These are phyloP conservation scores for Aspergillus fijiensis DNA, from an alignment of 2,329 filamentous ascomycete genomes.

Conservation along the genomic window DNA sequence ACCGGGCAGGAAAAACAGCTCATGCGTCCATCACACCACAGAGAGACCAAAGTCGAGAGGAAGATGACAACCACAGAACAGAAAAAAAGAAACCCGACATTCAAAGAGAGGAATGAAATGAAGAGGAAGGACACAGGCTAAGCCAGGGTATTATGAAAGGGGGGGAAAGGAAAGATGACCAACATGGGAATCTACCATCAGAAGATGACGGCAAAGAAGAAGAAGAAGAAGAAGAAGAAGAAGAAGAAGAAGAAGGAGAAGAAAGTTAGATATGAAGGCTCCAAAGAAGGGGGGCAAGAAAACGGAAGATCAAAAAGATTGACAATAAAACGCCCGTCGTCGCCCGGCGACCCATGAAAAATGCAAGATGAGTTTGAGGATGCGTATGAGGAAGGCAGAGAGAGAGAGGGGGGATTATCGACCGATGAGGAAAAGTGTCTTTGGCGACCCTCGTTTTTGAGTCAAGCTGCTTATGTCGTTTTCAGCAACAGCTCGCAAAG, in stretches of 20 bases:
- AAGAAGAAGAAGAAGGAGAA: neutral
- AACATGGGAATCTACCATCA: slow-evolving; percentile 4
- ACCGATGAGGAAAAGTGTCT: too few relatives aligned
- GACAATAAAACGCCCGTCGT: neutral
- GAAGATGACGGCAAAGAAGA: neutral
- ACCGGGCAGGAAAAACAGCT: too few relatives aligned
- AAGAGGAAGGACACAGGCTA: neutral
- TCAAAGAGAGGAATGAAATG: neutral
- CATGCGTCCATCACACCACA: too few relatives aligned
- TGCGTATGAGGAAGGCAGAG: too few relatives aligned
- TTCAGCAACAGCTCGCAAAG: too few relatives aligned
- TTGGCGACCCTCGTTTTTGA: too few relatives aligned
- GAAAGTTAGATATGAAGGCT: neutral
- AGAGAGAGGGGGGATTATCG: too few relatives aligned
- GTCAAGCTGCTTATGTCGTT: too few relatives aligned
- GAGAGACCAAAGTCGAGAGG: too few relatives aligned
- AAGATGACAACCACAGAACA: neutral
- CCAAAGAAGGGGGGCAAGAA: slow-evolving; percentile 10
- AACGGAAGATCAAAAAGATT: neutral
- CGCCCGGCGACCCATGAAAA: neutral
- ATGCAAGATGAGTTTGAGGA: neutral
- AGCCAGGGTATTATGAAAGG: neutral
- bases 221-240: slow-evolving; percentile 16
- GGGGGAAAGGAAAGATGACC: slow-evolving; percentile 3
- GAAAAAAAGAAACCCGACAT: neutral